Evolutionary conservation across 2,329 filamentous ascomycete genomes (phyloP).

Genomic region (Saccharata proteae): DNA sequence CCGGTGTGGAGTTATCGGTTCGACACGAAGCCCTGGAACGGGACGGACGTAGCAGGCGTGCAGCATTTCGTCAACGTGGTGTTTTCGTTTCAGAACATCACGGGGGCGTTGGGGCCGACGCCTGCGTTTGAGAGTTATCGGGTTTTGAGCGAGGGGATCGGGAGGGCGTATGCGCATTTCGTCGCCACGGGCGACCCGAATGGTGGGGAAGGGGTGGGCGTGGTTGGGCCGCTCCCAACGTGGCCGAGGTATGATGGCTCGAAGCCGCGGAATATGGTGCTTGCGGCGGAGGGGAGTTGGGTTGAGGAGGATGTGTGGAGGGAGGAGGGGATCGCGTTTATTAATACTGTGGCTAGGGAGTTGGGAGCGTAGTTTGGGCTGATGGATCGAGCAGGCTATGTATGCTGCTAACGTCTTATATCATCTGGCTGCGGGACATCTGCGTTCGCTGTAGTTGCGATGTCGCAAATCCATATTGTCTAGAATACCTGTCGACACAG

Average conservation of each 20-base stretch:
- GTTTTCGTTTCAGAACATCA: conserved; percentile 28
- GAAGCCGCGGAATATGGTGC: conserved; percentile 25
- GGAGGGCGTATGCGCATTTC: conserved; percentile 28
- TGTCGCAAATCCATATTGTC: too few relatives aligned
- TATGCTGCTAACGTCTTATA: too few relatives aligned
- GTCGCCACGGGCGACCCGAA: conserved; percentile 30
- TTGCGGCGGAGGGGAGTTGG: conserved; percentile 21
- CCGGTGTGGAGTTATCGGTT: conserved; percentile 46
- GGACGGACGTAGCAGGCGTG: conserved; percentile 26
- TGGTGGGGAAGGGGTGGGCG: conserved; percentile 11
- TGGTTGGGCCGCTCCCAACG: conserved; percentile 15
- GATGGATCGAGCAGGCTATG: background rate
- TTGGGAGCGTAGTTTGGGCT: too few relatives aligned
- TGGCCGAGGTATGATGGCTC: conserved; percentile 29
- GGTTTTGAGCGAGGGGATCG: conserved; percentile 26
- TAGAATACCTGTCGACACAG: too few relatives aligned
- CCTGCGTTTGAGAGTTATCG: conserved; percentile 17
- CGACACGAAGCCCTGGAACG: conserved; percentile 36
- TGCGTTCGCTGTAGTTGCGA: too few relatives aligned
- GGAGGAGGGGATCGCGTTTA: conserved; percentile 24
- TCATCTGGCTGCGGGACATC: too few relatives aligned
- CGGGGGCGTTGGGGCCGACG: conserved; percentile 18
- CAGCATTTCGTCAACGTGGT: conserved; percentile 37
- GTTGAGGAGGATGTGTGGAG: conserved; percentile 27
- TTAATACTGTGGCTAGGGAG: conserved; percentile 13